phyloP scores from a whole-genome alignment of 441 rosid species.

The Pelargonium australe region DNA sequence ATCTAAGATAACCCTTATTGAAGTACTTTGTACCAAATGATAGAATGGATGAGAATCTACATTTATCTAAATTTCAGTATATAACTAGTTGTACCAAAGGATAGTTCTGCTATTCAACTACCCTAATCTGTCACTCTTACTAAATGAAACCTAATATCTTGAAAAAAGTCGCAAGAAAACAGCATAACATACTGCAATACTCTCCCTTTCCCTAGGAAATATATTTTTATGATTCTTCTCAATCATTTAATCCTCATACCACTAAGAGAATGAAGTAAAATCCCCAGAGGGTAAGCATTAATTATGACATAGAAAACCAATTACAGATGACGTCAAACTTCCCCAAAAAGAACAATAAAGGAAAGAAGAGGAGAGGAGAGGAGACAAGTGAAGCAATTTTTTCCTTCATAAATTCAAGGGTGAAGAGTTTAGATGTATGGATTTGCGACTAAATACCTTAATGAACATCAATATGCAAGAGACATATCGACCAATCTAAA shows the following conservation, averaged over 20 bases:
- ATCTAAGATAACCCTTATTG: not conserved
- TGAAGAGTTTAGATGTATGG: no score
- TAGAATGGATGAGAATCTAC: not conserved
- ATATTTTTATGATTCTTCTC: no score
- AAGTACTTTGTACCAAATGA: not conserved
- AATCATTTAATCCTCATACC: not conserved
- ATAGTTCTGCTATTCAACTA: not conserved
- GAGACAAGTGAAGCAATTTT: no score
- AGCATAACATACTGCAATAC: not conserved
- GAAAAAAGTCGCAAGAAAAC: not conserved
- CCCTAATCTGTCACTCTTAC: not conserved
- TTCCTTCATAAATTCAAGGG: no score
- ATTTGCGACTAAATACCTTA: no score
- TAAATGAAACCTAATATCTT: not conserved
- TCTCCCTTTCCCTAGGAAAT: not conserved
- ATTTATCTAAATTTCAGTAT: not conserved
- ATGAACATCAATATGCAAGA: not conserved
- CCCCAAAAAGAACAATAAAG: not conserved
- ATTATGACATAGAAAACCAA: not conserved
- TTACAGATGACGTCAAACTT: not conserved
- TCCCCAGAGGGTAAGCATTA: not conserved
- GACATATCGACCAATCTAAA: not conserved
- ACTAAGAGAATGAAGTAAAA: not conserved
- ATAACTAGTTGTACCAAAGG: not conserved
- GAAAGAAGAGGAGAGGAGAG: not conserved